Evolutionary conservation across 2,329 filamentous ascomycete species (phyloP), one percentile per base, ranked within the genome.

Genomic region (Epichloe aotearoae): DNA sequence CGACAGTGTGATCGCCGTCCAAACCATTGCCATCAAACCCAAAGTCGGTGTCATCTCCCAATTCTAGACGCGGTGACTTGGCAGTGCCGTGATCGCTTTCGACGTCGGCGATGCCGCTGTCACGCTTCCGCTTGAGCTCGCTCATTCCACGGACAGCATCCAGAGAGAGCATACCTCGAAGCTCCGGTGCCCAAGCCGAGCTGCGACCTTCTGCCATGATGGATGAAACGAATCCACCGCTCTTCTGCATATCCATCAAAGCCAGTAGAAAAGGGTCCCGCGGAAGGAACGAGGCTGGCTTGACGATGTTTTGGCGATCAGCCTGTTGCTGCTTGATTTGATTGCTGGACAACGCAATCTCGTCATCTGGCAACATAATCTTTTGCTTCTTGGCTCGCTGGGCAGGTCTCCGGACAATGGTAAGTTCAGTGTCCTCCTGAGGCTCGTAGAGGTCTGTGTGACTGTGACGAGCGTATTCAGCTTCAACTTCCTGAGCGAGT

Each of bases 51-150:
- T 86, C 83, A 39, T 83, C 82, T 23, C 79, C 82, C 45, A 88
- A 67, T 53, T 84, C 79, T 15, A 86, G 71, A 46, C 84, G 82
- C 50, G 88, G 79, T 46, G 80, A 83, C 68, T 88, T 86, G 53
- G 77, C 74, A 30, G 73, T 76, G 34, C 75, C 74, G 49, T 79
- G 76, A 44, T 85, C 82, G 55, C 75, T 79, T 20, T 84, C 86
- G 55, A 93, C 77, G 61, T 91, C 88, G 43, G 85, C 86, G 56
- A 93, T 80, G 23, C 86, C 89, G 59, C 84, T 89, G 61, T 95
- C 89, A 30, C 93, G 83, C 76, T 98, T 98, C 53, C 93, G 81
- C 77, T 97, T 98, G 50, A 91, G 76, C 54, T 95, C 88, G 52
- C 82, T 84, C 41, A 83, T 77, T 52, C 82, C 82, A 54, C 83